Evolutionary conservation across 768 basidiomycete species (phyloP), one percentile per base, ranked within the genome.

Genomic region (Coprinellus micaceus): DNA sequence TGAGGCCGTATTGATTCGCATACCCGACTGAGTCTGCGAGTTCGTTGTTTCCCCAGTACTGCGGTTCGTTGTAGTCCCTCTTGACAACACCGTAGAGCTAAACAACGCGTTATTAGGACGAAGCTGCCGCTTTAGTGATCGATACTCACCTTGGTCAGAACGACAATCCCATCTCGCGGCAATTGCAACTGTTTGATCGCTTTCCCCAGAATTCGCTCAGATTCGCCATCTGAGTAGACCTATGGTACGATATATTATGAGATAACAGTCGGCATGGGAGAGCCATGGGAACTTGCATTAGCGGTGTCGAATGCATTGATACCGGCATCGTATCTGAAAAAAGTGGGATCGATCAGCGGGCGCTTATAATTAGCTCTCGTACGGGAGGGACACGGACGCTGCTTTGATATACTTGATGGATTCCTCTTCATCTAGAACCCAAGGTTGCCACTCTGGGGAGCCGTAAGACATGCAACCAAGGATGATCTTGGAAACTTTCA

Each of bases 81-180:
- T 56, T 66, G 3, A 78, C 73, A 3, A 67, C 61, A 15, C 58
- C 67, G 54, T 62, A 74, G 13, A 79, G 58, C 85, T 84, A 37
- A 67, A 21, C n/a, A 4, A 83, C 33, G 13, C 5, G 29, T 33
- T 40, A 58, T 22, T 36, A 25, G 25, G 26, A 29, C 44, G 7
- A 21, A 29, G n/a, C 48, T 15, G 21, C 22, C 6, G 19, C 36
- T 26, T 3, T 10, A 30, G 10, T n/a, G 21, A 39, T 19, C 15
- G n/a, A 25, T 22, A 21, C 54, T 61, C 54, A 82, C 82, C 72
- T 92, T 91, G 54, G 90, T 89, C 75, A 91, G 78, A 15, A 92
- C 80, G 17, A 92, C 89, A 44, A 91, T 82, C 60, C 85, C 82
- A 13, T 86, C 85, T 1, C 89, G 81, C n/a, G 88, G 87, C 12